Evolutionary conservation across 148 eudicot genomes (phyloP).

Genomic region (Spergularia bocconei): DNA sequence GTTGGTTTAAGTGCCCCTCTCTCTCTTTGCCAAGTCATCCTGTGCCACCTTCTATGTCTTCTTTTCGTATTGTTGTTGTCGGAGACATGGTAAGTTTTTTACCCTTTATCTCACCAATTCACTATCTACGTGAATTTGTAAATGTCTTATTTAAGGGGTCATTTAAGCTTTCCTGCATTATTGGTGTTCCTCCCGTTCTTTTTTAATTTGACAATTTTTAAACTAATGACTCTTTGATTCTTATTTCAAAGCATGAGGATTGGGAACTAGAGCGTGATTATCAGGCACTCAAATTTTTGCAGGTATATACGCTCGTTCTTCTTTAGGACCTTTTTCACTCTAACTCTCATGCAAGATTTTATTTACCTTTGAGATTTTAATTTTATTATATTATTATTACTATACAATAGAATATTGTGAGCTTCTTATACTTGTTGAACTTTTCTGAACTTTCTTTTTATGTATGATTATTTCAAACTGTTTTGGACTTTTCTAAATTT

Average conservation of each 20-base stretch:
- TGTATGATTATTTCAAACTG: no score
- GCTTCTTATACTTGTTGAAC: no score
- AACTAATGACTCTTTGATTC: neutral
- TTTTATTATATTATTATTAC: neutral
- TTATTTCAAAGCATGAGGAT: conserved; percentile 14
- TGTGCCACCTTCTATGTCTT: neutral
- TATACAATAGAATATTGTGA: no score
- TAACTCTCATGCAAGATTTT: neutral
- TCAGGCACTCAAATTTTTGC: conserved; percentile 15
- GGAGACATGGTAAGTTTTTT: conserved; percentile 11
- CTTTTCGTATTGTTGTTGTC: conserved; percentile 16
- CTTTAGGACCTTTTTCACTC: no score
- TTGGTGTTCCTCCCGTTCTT: neutral
- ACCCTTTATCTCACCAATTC: neutral
- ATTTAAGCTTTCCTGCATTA: neutral
- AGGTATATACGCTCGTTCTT: conserved; percentile 1
- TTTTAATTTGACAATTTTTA: neutral
- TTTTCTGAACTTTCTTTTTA: no score
- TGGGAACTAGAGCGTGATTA: conserved; percentile 18
- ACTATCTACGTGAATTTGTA: neutral
- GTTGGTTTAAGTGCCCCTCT: neutral
- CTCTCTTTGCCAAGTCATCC: neutral
- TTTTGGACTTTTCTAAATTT: no score
- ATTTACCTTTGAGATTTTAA: no score
- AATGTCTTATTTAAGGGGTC: neutral